These are phyloP conservation scores for Ascochyta fabae DNA, from an alignment of 2,329 filamentous ascomycete species.

Conservation along the genomic window DNA sequence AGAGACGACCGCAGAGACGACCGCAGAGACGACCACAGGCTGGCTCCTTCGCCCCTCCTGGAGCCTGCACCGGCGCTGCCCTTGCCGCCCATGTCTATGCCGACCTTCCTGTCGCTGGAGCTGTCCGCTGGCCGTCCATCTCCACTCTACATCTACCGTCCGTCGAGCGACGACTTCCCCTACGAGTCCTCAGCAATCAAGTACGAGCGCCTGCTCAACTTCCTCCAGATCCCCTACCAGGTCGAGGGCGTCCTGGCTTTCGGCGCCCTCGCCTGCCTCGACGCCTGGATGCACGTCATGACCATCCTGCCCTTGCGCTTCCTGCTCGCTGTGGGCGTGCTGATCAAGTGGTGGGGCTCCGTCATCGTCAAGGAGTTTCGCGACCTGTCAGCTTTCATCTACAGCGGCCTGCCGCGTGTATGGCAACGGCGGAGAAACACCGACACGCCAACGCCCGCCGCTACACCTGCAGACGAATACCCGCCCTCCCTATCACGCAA, in stretches of 20 bases:
- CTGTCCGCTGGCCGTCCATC: slow-evolving; percentile 67
- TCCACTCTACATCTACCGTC: slow-evolving; percentile 67
- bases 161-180: slow-evolving; percentile 66
- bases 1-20: slow-evolving; percentile 11
- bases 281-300: slow-evolving; percentile 96
- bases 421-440: slow-evolving; percentile 68
- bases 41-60: slow-evolving; percentile 51
- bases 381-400: slow-evolving; percentile 78
- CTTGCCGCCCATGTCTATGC: slow-evolving; percentile 67
- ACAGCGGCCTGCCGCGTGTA: slow-evolving; percentile 77
- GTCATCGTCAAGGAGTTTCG: slow-evolving; percentile 73
- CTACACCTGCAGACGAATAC: slow-evolving; percentile 39
- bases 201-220: slow-evolving; percentile 88
- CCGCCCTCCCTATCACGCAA: slow-evolving; percentile 34
- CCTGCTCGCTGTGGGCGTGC: slow-evolving; percentile 75
- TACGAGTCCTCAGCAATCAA: slow-evolving; percentile 95
- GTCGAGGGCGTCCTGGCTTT: slow-evolving; percentile 87
- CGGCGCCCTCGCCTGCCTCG: slow-evolving; percentile 87
- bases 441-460: slow-evolving; percentile 35
- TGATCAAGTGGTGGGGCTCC: slow-evolving; percentile 79
- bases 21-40: slow-evolving; percentile 18
- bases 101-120: slow-evolving; percentile 70
- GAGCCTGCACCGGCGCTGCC: slow-evolving; percentile 58
- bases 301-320: slow-evolving; percentile 94
- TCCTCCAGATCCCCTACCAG: slow-evolving; percentile 79